Percentiles rank a stretch among this genome's conserved stretches.
These are phyloP conservation scores for Fusarium acutatum DNA, from an alignment of 2,329 filamentous ascomycete species.

Conservation along the genomic window DNA sequence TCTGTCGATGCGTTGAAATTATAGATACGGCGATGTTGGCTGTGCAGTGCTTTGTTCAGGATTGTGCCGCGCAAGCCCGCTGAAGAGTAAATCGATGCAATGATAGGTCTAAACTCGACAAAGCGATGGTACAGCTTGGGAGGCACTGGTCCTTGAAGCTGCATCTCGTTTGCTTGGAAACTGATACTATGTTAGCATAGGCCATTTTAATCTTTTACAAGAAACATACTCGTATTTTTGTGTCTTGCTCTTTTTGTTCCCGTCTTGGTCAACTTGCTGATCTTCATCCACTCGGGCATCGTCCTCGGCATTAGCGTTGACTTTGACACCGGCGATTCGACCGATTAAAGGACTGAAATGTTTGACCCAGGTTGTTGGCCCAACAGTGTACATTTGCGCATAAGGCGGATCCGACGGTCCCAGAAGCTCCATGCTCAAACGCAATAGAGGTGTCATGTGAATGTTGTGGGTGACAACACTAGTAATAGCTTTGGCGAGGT, in stretches of 20 bases:
- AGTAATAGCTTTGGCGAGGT: constrained; percentile 74
- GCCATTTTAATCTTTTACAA: not conserved
- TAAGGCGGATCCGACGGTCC: constrained; percentile 75
- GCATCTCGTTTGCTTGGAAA: constrained; percentile 93
- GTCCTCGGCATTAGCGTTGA: constrained; percentile 66
- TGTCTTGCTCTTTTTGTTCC: constrained; percentile 59
- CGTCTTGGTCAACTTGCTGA: constrained; percentile 29
- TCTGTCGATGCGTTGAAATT: constrained; percentile 83
- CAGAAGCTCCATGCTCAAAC: constrained; percentile 79
- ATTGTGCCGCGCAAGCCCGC: constrained; percentile 81
- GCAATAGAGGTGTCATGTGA: constrained; percentile 75
- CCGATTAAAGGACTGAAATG: constrained; percentile 93
- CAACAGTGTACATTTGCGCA: constrained; percentile 80
- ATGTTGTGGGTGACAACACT: constrained; percentile 68
- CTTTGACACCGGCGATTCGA: constrained; percentile 76
- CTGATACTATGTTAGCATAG: constrained; percentile 52
- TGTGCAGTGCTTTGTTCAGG: constrained; percentile 85
- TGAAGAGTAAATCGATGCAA: constrained; percentile 86
- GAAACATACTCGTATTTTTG: constrained; percentile 79
- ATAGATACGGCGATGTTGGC: constrained; percentile 89
- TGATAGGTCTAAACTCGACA: constrained; percentile 91
- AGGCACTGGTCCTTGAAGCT: constrained; percentile 85
- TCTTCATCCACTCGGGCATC: constrained; percentile 44
- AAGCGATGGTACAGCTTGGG: constrained; percentile 86
- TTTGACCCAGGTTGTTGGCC: constrained; percentile 78